Evolutionary conservation across 768 basidiomycete genomes (phyloP).

Genomic region (Paxillus ammoniavirescens): DNA sequence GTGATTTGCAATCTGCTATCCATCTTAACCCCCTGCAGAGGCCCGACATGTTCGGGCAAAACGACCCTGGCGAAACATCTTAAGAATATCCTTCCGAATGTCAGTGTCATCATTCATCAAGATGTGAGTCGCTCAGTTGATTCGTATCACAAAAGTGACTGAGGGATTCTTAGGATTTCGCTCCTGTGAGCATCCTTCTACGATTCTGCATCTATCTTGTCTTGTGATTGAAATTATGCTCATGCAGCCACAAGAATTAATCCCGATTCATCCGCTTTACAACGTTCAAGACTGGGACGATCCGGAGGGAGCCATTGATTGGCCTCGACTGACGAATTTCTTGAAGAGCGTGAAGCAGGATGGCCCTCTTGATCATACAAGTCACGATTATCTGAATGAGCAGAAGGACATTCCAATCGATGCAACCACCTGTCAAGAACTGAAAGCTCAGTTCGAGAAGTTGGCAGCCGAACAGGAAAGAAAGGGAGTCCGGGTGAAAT

Average conservation of each 20-base stretch:
- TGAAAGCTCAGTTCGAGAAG: slow-evolving; percentile 52
- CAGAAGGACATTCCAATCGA: slow-evolving; percentile 71
- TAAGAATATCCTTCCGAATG: slow-evolving; percentile 60
- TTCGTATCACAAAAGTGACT: slow-evolving; percentile 3
- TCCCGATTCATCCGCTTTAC: slow-evolving; percentile 59
- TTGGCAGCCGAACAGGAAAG: slow-evolving; percentile 41
- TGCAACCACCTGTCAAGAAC: slow-evolving; percentile 38
- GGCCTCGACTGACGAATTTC: slow-evolving; percentile 70
- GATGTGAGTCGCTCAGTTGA: slow-evolving; percentile 57
- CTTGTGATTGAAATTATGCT: background rate
- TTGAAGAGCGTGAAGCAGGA: slow-evolving; percentile 61
- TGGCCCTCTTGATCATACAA: slow-evolving; percentile 72
- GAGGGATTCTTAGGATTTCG: slow-evolving; percentile 67
- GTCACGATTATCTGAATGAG: slow-evolving; percentile 90
- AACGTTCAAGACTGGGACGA: slow-evolving; percentile 95
- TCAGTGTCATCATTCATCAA: slow-evolving; percentile 84
- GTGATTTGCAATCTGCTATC: background rate
- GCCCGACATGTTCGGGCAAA: slow-evolving; percentile 93
- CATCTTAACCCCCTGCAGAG: slow-evolving; percentile 42
- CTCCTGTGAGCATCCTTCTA: slow-evolving; percentile 58
- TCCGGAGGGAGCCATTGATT: slow-evolving; percentile 81
- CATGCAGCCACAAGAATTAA: slow-evolving; percentile 24
- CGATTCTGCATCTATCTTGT: background rate
- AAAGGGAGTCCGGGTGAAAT: slow-evolving; percentile 54
- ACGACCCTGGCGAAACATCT: slow-evolving; percentile 94